Conservation (phyloP, 257 asterid genomes). For the Phtheirospermum japonicum region DNA sequence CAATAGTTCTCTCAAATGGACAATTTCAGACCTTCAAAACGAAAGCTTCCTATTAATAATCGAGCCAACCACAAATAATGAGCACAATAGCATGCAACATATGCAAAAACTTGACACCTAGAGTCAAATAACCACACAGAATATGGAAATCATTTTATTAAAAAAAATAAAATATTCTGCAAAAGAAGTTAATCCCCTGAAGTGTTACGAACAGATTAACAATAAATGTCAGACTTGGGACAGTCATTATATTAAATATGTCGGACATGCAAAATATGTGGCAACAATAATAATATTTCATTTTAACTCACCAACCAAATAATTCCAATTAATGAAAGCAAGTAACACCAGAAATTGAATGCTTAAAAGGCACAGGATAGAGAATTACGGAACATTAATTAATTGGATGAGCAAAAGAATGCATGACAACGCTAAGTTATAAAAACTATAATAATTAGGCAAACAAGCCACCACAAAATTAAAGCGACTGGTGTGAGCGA, state of each 20-base stretch:
- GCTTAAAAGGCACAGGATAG: background rate
- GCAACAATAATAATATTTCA: background rate
- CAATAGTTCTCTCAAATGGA: constrained; percentile 65
- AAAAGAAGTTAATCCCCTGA: constrained; percentile 2
- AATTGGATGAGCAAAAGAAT: background rate
- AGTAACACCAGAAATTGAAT: background rate
- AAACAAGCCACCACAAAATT: constrained; percentile 4
- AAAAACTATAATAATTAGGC: background rate
- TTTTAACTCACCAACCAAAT: constrained; percentile 1
- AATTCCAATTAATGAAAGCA: background rate
- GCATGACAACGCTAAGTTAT: background rate
- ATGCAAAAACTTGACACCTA: background rate
- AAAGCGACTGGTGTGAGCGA: background rate
- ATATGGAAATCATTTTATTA: background rate
- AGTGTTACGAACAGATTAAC: background rate
- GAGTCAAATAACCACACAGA: background rate
- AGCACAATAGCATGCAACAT: background rate
- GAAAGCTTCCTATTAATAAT: constrained; percentile 8
- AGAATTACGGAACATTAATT: background rate
- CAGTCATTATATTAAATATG: background rate
- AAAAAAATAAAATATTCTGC: background rate
- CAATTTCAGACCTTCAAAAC: constrained; percentile 69
- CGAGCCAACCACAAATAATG: background rate
- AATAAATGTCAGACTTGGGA: constrained; percentile 1
- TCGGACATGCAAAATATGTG: background rate